Conservation (phyloP, 768 basidiomycete genomes). For the Phylloporus sp. region DNA sequence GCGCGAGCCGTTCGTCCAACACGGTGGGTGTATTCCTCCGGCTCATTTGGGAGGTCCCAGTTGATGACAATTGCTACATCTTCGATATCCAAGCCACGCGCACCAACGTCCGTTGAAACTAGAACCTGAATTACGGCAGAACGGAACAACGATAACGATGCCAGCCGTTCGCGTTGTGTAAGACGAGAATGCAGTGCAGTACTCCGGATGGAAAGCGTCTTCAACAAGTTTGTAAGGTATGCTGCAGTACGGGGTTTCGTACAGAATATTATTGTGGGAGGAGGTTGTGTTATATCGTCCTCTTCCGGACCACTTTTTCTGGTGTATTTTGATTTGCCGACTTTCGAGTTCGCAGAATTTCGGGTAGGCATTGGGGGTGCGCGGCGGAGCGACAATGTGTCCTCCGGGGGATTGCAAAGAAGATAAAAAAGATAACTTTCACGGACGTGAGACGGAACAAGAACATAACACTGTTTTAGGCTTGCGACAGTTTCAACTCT, state of each 20-base stretch:
- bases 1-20: slow-evolving; percentile 92
- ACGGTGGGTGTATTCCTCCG: slow-evolving; percentile 95
- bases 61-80: slow-evolving; percentile 96
- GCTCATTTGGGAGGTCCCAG: slow-evolving; percentile 88
- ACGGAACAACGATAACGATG: slow-evolving; percentile 81
- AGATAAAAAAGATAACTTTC: slow-evolving; percentile 90
- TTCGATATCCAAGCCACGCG: slow-evolving; percentile 92
- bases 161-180: slow-evolving; percentile 84
- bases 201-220: slow-evolving; percentile 74
- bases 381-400: slow-evolving; percentile 61
- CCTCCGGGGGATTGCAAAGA: slow-evolving; percentile 83
- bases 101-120: slow-evolving; percentile 92
- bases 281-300: slow-evolving; percentile 65
- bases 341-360: slow-evolving; percentile 24
- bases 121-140: slow-evolving; percentile 84
- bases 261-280: slow-evolving; percentile 96
- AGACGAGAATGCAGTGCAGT: slow-evolving; percentile 91
- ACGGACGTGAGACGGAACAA: slow-evolving; percentile 91
- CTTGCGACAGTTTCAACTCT: slow-evolving; percentile 89
- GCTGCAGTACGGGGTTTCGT: slow-evolving; percentile 82
- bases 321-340: slow-evolving; percentile 28
- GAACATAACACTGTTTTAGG: slow-evolving; percentile 82
- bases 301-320: slow-evolving; percentile 34
- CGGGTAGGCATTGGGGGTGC: slow-evolving; percentile 47
- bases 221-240: slow-evolving; percentile 76